A percentile compares a stretch with the other conserved stretches of the same genome.
Conservation (phyloP, 345 rosid species). For the Chamaenerion angustifolium region DNA sequence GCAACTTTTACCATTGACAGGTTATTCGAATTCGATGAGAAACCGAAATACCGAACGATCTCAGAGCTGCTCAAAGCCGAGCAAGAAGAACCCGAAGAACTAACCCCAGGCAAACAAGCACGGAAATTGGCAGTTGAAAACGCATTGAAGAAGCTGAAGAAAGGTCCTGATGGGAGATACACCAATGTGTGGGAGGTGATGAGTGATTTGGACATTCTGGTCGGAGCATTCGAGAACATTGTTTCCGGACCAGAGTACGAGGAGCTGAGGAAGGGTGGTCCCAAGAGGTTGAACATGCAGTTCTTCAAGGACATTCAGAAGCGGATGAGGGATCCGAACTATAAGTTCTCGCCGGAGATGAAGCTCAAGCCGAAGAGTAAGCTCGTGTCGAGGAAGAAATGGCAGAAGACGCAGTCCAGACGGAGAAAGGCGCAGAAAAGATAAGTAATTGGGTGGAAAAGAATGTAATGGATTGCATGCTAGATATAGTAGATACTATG, state of each 20-base stretch:
- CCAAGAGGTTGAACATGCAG: constrained; percentile 77
- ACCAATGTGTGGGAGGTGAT: constrained; percentile 88
- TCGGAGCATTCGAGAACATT: constrained; percentile 83
- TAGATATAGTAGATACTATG: too few relatives aligned
- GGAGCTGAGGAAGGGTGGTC: constrained; percentile 89
- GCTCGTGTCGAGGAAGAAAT: constrained; percentile 72
- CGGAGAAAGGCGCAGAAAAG: constrained; percentile 81
- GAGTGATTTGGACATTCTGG: constrained; percentile 74
- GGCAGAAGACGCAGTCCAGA: constrained; percentile 77
- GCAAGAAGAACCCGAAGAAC: constrained; percentile 79
- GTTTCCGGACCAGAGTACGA: constrained; percentile 89
- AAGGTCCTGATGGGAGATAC: constrained; percentile 91
- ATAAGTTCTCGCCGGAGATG: constrained; percentile 69
- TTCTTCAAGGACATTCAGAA: constrained; percentile 94
- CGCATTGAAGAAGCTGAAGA: constrained; percentile 79
- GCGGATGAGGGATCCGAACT: constrained; percentile 85
- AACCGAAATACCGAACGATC: constrained; percentile 73
- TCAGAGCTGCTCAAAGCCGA: constrained; percentile 67
- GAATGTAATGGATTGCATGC: too few relatives aligned
- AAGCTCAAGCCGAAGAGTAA: constrained; percentile 91
- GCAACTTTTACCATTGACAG: constrained; percentile 21
- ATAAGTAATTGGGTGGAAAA: too few relatives aligned
- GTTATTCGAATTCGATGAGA: constrained; percentile 83
- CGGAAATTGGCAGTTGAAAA: constrained; percentile 88
- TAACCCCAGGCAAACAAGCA: constrained; percentile 81